phyloP scores from a whole-genome alignment of 2,329 filamentous ascomycete species.

The Fusarium sp. region DNA sequence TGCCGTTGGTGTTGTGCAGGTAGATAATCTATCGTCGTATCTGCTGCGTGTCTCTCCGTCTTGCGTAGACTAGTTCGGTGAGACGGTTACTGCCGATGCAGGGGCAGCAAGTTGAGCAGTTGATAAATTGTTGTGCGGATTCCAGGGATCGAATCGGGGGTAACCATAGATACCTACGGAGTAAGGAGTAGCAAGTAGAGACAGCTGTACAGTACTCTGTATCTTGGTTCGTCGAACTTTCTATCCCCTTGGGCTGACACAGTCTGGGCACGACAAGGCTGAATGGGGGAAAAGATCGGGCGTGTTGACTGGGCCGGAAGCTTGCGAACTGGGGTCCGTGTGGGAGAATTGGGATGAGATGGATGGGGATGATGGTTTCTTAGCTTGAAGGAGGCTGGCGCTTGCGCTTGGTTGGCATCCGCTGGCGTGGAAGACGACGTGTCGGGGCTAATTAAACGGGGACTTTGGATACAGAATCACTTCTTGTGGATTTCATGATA shows the following conservation, averaged over 20 bases:
- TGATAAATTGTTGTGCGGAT: constrained; percentile 35
- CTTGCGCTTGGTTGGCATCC: constrained; percentile 34
- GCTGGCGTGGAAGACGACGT: constrained; percentile 28
- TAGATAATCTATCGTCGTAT: constrained; percentile 31
- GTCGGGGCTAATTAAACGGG: constrained; percentile 36
- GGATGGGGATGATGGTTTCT: constrained; percentile 34
- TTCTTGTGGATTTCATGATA: constrained; percentile 13
- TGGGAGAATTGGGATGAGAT: constrained; percentile 32
- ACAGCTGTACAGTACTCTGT: constrained; percentile 19
- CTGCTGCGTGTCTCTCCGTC: constrained; percentile 47
- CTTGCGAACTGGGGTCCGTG: constrained; percentile 36
- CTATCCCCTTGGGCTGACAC: constrained; percentile 40
- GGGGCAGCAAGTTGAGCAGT: constrained; percentile 37
- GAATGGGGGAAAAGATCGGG: constrained; percentile 39
- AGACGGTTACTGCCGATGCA: constrained; percentile 45
- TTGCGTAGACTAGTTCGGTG: constrained; percentile 43
- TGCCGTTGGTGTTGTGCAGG: constrained; percentile 29
- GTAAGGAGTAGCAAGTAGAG: constrained; percentile 9
- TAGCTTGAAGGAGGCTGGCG: constrained; percentile 37
- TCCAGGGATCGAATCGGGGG: constrained; percentile 31
- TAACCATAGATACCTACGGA: constrained; percentile 16
- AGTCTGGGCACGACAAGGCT: constrained; percentile 36
- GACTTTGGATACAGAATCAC: constrained; percentile 5
- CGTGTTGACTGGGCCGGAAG: constrained; percentile 38
- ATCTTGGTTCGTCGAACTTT: constrained; percentile 38